Evolutionary conservation across 306 rosid genomes (phyloP), one percentile per base, ranked within the genome.

Genomic region (Coriaria nepalensis): DNA sequence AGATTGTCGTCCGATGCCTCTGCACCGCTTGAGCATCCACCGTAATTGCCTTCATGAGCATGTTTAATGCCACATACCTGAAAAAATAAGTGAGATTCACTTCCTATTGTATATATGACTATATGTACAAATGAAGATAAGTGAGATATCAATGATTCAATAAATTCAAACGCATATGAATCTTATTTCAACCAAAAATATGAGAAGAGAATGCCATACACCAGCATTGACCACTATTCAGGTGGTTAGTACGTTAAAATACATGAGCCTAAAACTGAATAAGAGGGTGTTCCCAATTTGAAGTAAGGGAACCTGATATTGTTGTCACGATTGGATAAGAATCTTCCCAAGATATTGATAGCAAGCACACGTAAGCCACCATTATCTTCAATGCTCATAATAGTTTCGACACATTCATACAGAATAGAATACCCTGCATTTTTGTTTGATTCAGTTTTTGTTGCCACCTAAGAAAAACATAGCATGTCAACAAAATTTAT

Each of bases 281-380:
- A 2, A 12, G 40, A 8, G 33, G 41, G 41, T n/a, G 45, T 5
- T 41, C 0, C 43, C 32, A 6, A 55, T 35, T 13, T 15, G 34
- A 42, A 55, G 37, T 2, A 70, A 68, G 33, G 39, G 64, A 49
- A 90, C 98, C 98, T 90, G 77, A 90, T 90, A 73, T 90, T 90
- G 67, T 90, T 90, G 75, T 90, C 98, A 40, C 92, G 92, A 55
- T 85, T 90, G 33, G 98, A 85, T 75, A 90, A 82, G 75, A 90
- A 90, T 75, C 98, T 81, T 52, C 98, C 98, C 62, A 90, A 67
- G 68, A 85, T 85, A 70, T 90, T 90, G 70, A 90, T 79, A 59
- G 95, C 98, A 59, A 90, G 95, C 42, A 90, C 98, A 9, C 98
- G 95, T 56, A 90, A 74, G 65, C 98, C 98, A 44, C 98, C 87